A percentile compares a stretch with the other conserved stretches of the same genome.
phyloP scores from a whole-genome alignment of 306 rosid species.

The Medicago truncatula region MtrunA17r5.0-ANR NC_053046.1:21357001-21357500 shows the following conservation, averaged over 20 bases:
- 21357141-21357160: slow-evolving; percentile 46
- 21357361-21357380: slow-evolving; percentile 51
- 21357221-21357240: slow-evolving; percentile 57
- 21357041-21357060: slow-evolving; percentile 37
- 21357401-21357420: slow-evolving; percentile 72
- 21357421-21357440: slow-evolving; percentile 20
- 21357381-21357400: slow-evolving; percentile 43
- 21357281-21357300: slow-evolving; percentile 63
- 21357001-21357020: slow-evolving; percentile 3
- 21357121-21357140: slow-evolving; percentile 1
- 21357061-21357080: slow-evolving; percentile 31
- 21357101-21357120: slow-evolving; percentile 55
- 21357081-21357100: slow-evolving; percentile 18
- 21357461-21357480: slow-evolving; percentile 22
- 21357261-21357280: slow-evolving; percentile 57
- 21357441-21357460: slow-evolving; percentile 27
- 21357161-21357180: slow-evolving; percentile 49
- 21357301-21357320: too few species aligned
- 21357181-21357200: slow-evolving; percentile 51
- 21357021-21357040: background rate
- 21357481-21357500: too few species aligned
- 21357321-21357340: slow-evolving; percentile 55
- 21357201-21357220: slow-evolving; percentile 60
- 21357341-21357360: slow-evolving; percentile 49
- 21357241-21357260: slow-evolving; percentile 53